Evolutionary conservation across 768 basidiomycete species (phyloP).

Genomic region (Coprinellus micaceus): DNA sequence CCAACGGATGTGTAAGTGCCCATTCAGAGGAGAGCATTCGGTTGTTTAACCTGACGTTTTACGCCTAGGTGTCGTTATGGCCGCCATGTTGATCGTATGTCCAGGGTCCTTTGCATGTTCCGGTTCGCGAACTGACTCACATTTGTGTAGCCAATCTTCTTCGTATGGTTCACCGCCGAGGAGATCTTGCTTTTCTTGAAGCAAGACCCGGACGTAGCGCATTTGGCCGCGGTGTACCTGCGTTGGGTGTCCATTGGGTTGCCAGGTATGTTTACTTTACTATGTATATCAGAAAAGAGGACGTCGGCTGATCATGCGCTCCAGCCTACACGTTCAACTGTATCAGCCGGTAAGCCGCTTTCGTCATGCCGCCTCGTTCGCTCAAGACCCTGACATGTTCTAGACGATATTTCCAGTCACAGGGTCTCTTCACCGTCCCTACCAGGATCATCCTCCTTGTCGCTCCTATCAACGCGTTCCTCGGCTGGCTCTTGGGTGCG

Average conservation of each 20-base stretch:
- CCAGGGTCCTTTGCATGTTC: constrained; percentile 1
- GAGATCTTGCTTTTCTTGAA: constrained; percentile 66
- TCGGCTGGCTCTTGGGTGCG: constrained; percentile 83
- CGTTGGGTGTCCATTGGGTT: constrained; percentile 74
- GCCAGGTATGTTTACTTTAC: constrained; percentile 43
- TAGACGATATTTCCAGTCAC: constrained; percentile 60
- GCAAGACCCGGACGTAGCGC: constrained; percentile 84
- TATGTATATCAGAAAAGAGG: too few relatives aligned
- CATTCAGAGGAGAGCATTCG: too few relatives aligned
- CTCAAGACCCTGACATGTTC: background rate
- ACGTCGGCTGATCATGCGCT: too few relatives aligned
- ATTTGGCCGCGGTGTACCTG: constrained; percentile 72
- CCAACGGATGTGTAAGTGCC: constrained; percentile 82
- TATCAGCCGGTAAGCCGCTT: constrained; percentile 36
- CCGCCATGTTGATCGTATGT: constrained; percentile 56
- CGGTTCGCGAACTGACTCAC: constrained; percentile 23
- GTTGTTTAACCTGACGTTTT: constrained; percentile 13
- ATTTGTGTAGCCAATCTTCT: constrained; percentile 45
- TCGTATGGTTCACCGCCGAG: constrained; percentile 85
- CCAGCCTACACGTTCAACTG: constrained; percentile 53
- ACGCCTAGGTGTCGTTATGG: constrained; percentile 56
- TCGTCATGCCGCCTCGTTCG: background rate
- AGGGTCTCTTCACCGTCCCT: constrained; percentile 80
- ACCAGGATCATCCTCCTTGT: constrained; percentile 79
- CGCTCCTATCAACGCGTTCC: constrained; percentile 78